Evolutionary conservation across 208 protist species (phyloP), one percentile per base, ranked within the genome.

Genomic region (Leishmania martiniquensis): DNA sequence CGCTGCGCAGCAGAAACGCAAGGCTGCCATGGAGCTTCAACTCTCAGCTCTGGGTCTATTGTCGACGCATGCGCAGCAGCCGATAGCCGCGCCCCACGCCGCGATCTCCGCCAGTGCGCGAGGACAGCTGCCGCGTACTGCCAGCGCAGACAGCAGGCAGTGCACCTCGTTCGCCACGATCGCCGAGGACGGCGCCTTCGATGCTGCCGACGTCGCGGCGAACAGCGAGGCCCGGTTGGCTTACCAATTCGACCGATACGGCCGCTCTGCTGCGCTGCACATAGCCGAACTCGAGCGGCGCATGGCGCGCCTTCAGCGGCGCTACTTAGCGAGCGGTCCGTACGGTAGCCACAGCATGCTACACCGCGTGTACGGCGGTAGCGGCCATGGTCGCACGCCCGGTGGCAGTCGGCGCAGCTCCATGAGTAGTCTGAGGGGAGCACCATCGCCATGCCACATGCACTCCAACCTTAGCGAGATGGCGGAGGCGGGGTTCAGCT

Each of bases 221-320:
- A 97, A 97, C 77, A 87, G 87, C 0, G 89, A 95, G 75, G 89
- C 85, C 66, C 89, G 91, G 0, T 75, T 97, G 1, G 85, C 89
- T 39, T 82, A 90, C 20, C 84, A 95, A 76, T 93, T 94, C 72
- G 75, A 89, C 49, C 83, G 82, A 6, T 95, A 96, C 81, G 78
- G 82, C 39, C 69, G 85, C 22, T 87, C 95, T 75, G 93, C 89
- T 20, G 84, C 78, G 52, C 81, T 80, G 44, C 87, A 95, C 63
- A 68, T 93, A 29, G 62, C 79, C 12, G 87, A 96, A 63, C 76
- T 95, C 29, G 84, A 93, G 71, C 74, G 85, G 52, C 84, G 86
- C 59, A 85, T 82, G 77, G 74, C 73, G 2, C 76, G 73, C 2
- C 76, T 85, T 44, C 77, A 82, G 52, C 57, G 68, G 13, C 73